Evolutionary conservation across 2,329 filamentous ascomycete genomes (phyloP).

Genomic region (Cordyceps javanica): DNA sequence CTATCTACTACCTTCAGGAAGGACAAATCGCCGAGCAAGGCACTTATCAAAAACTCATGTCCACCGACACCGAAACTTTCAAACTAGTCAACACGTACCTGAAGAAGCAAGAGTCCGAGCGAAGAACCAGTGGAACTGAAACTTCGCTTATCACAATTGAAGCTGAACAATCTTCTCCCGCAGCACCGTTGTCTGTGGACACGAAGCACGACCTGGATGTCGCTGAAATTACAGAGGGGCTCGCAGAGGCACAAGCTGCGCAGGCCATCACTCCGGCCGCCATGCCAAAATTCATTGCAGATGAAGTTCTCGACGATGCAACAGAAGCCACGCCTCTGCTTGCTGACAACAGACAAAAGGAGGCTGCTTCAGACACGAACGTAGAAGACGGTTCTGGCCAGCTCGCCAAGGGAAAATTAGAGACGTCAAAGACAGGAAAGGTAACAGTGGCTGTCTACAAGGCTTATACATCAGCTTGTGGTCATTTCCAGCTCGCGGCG

Average conservation of each 20-base stretch:
- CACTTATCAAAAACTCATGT: conserved; percentile 77
- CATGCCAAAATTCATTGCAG: conserved; percentile 56
- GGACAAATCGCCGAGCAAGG: conserved; percentile 75
- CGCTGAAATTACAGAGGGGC: conserved; percentile 66
- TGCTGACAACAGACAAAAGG: conserved; percentile 57
- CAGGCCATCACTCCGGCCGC: conserved; percentile 40
- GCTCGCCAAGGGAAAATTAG: conserved; percentile 74
- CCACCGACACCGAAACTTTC: conserved; percentile 80
- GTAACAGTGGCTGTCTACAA: conserved; percentile 84
- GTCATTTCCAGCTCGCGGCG: conserved; percentile 67
- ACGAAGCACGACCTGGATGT: conserved; percentile 51
- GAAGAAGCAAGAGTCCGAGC: conserved; percentile 42
- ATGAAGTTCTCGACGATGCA: conserved; percentile 69
- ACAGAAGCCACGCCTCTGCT: conserved; percentile 79
- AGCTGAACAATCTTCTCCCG: conserved; percentile 44
- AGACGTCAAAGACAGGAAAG: conserved; percentile 79
- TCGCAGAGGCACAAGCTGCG: conserved; percentile 64
- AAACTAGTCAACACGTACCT: conserved; percentile 65
- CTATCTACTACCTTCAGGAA: conserved; percentile 71
- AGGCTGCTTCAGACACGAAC: conserved; percentile 45
- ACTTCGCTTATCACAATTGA: conserved; percentile 34
- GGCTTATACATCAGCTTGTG: conserved; percentile 85
- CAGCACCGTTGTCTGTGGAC: conserved; percentile 22
- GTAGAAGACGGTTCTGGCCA: conserved; percentile 63
- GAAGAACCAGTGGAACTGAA: conserved; percentile 30